Percentiles rank a stretch among this genome's conserved stretches.
These are phyloP conservation scores for Cryptococcus sp. DNA, from an alignment of 1,284 basidiomycete species.

Conservation along the genomic window DNA sequence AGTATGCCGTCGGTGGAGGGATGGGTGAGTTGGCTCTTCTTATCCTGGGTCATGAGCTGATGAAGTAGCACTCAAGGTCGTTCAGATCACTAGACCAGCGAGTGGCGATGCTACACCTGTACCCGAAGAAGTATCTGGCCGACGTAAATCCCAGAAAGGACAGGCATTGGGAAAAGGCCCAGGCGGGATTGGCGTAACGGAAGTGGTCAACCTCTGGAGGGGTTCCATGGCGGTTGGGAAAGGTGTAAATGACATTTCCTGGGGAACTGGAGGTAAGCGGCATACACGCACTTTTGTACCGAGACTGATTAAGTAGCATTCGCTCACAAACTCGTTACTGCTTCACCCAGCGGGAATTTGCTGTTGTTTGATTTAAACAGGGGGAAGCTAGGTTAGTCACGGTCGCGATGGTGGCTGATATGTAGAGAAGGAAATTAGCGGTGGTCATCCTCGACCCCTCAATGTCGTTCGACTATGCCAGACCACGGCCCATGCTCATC, in stretches of 20 bases:
- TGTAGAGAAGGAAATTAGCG: constrained; percentile 61
- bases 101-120: constrained; percentile 14
- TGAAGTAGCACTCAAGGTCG: constrained; percentile 34
- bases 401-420: background rate
- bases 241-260: constrained; percentile 61
- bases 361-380: constrained; percentile 79
- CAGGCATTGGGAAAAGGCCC: constrained; percentile 29
- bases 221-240: constrained; percentile 38
- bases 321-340: constrained; percentile 74
- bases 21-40: constrained; percentile 34
- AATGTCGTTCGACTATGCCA: constrained; percentile 58
- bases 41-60: constrained; percentile 9
- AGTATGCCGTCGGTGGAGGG: constrained; percentile 42
- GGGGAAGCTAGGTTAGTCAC: constrained; percentile 63
- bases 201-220: constrained; percentile 46
- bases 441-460: constrained; percentile 71
- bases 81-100: constrained; percentile 28
- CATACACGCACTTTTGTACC: background rate
- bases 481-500: constrained; percentile 60
- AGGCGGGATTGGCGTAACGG: constrained; percentile 37
- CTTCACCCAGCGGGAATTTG: constrained; percentile 74
- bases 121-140: constrained; percentile 2
- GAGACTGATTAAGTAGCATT: constrained; percentile 53
- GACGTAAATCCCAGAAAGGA: constrained; percentile 4
- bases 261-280: constrained; percentile 70